phyloP scores from a whole-genome alignment of 2,329 filamentous ascomycete species.

The Amylocarpus encephaloides region DNA sequence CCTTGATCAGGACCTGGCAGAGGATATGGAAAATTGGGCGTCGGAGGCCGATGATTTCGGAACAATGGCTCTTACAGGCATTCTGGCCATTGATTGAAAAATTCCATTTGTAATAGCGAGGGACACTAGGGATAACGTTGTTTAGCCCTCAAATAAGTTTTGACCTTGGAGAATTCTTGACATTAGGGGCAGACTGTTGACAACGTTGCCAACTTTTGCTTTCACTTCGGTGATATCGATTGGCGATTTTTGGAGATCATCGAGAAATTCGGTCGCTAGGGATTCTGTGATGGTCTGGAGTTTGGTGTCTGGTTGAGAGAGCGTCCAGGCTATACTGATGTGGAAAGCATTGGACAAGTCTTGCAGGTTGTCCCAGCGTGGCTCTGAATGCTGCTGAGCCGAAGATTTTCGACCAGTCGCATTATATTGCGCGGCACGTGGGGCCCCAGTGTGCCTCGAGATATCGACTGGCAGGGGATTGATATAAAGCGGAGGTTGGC shows the following conservation, averaged over 20 bases:
- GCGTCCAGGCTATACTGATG: slow-evolving; percentile 81
- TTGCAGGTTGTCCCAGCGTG: slow-evolving; percentile 19
- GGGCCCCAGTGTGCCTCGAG: slow-evolving; percentile 9
- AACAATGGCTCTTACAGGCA: neutral
- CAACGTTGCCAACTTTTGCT: slow-evolving; percentile 66
- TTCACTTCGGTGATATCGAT: slow-evolving; percentile 59
- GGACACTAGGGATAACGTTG: too few relatives aligned
- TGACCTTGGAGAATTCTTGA: slow-evolving; percentile 13
- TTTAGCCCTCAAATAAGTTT: slow-evolving; percentile 23
- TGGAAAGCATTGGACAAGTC: slow-evolving; percentile 64
- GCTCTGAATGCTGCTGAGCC: slow-evolving; percentile 9
- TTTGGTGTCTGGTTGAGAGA: slow-evolving; percentile 46
- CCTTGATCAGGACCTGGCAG: neutral
- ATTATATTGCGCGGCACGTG: neutral
- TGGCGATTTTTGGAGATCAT: slow-evolving; percentile 33
- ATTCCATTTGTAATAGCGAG: too few relatives aligned
- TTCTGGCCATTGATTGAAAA: neutral
- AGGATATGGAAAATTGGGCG: neutral
- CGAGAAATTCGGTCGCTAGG: slow-evolving; percentile 9
- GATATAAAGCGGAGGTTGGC: slow-evolving; percentile 66
- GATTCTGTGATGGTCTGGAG: slow-evolving; percentile 34
- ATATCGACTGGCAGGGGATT: slow-evolving; percentile 8
- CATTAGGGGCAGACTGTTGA: slow-evolving; percentile 45
- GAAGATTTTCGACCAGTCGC: slow-evolving; percentile 1
- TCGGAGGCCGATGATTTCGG: neutral